These are phyloP conservation scores for Nicotiana sylvestris DNA, from an alignment of 257 asterid genomes.

Conservation along the genomic window DNA sequence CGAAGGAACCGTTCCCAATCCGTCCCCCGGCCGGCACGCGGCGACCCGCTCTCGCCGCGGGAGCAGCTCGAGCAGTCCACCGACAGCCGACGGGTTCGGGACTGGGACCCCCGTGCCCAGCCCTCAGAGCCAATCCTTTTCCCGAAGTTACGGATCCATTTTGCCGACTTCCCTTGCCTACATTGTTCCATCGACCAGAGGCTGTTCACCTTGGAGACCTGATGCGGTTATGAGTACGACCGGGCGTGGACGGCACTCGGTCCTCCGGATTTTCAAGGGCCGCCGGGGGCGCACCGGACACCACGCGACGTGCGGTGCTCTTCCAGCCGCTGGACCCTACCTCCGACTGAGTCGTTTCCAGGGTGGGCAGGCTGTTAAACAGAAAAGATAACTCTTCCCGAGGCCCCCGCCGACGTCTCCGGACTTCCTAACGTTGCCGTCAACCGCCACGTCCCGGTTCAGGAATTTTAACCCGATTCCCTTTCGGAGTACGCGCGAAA, in stretches of 20 bases:
- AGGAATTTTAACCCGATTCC: no score
- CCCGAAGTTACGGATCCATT: neutral
- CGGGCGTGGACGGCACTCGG: constrained; percentile 8
- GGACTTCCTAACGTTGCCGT: no score
- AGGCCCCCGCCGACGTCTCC: constrained; percentile 30
- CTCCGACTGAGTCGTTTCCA: neutral
- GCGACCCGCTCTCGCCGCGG: neutral
- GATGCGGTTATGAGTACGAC: neutral
- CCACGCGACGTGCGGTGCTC: neutral
- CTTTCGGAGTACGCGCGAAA: no score
- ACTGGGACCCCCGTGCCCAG: neutral
- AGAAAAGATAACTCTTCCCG: constrained; percentile 48
- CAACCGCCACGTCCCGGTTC: no score
- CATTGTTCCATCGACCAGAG: neutral
- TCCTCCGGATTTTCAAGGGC: constrained; percentile 47
- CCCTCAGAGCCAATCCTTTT: neutral
- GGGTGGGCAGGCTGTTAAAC: constrained; percentile 46
- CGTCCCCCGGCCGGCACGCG: neutral
- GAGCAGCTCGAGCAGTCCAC: neutral
- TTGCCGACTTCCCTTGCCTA: neutral
- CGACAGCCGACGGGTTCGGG: neutral
- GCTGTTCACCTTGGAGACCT: neutral
- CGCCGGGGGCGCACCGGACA: constrained; percentile 48
- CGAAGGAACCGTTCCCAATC: constrained; percentile 11
- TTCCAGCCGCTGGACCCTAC: no score